These are phyloP conservation scores for Daedaleopsis nitida DNA, from an alignment of 768 basidiomycete genomes.

Conservation along the genomic window DNA sequence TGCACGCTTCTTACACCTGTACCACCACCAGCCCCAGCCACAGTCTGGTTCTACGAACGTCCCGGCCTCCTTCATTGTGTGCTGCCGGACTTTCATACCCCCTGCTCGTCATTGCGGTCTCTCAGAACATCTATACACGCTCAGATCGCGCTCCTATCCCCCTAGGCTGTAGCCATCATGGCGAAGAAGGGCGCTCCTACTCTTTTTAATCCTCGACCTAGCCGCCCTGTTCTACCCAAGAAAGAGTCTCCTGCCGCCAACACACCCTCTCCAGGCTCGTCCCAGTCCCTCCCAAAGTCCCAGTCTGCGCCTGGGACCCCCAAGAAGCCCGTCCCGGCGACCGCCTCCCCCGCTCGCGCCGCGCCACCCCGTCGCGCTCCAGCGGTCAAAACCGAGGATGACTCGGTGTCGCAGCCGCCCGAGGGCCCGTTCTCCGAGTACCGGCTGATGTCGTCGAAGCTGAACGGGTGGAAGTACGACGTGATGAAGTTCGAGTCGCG, in stretches of 20 bases:
- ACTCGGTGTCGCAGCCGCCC: constrained; percentile 50
- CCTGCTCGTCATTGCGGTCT: background rate
- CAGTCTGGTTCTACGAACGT: constrained; percentile 11
- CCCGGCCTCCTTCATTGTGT: constrained; percentile 5
- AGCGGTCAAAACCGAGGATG: constrained; percentile 44
- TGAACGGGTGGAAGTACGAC: constrained; percentile 90
- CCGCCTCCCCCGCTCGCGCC: constrained; percentile 9
- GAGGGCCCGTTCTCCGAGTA: constrained; percentile 75
- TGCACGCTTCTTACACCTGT: constrained; percentile 38
- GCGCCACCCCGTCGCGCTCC: constrained; percentile 9
- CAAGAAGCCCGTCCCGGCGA: constrained; percentile 7
- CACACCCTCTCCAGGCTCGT: constrained; percentile 17
- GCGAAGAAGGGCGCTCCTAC: constrained; percentile 18
- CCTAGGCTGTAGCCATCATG: background rate
- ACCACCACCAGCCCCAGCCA: constrained; percentile 41
- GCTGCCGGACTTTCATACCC: constrained; percentile 1
- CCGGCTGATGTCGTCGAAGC: constrained; percentile 74
- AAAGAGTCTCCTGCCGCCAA: constrained; percentile 6
- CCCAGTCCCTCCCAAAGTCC: background rate
- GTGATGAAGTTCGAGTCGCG: constrained; percentile 89
- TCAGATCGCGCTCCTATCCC: constrained; percentile 1
- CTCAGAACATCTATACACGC: background rate
- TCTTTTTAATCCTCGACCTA: constrained; percentile 68
- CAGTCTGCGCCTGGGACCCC: constrained; percentile 20
- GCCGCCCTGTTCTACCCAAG: constrained; percentile 44